Conservation (phyloP, 2,329 filamentous ascomycete genomes). For the Neonectria faginata region DNA sequence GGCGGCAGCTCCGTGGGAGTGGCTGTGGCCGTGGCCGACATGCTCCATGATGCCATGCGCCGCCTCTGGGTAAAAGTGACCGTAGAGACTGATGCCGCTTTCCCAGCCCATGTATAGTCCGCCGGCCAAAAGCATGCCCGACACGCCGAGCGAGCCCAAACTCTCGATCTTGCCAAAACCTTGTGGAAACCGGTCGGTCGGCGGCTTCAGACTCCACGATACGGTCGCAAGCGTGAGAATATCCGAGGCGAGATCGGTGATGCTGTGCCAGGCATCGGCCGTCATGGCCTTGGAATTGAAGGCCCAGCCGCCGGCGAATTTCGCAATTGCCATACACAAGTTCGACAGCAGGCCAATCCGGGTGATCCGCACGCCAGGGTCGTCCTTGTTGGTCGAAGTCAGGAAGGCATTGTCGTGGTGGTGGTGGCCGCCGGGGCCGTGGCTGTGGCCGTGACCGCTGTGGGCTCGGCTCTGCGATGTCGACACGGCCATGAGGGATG, state of each 20-base stretch:
- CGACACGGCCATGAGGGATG: slow-evolving; percentile 47
- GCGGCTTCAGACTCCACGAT: slow-evolving; percentile 89
- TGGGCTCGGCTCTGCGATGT: slow-evolving; percentile 50
- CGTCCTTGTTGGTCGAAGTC: slow-evolving; percentile 85
- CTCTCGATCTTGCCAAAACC: slow-evolving; percentile 99
- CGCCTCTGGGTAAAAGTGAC: slow-evolving; percentile 78
- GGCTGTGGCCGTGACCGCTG: slow-evolving; percentile 42
- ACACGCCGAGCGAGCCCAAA: slow-evolving; percentile 91
- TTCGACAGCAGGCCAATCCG: slow-evolving; percentile 79
- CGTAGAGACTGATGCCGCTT: slow-evolving; percentile 74
- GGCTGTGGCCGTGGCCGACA: slow-evolving; percentile 71
- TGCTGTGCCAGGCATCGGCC: slow-evolving; percentile 94
- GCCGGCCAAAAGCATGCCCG: slow-evolving; percentile 87
- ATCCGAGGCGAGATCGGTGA: slow-evolving; percentile 95
- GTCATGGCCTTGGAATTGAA: slow-evolving; percentile 96
- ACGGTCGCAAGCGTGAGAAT: slow-evolving; percentile 94
- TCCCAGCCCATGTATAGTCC: slow-evolving; percentile 93
- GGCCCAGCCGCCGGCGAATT: slow-evolving; percentile 89
- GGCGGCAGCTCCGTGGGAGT: slow-evolving; percentile 63
- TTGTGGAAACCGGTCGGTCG: slow-evolving; percentile 84
- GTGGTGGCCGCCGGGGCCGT: slow-evolving; percentile 68
- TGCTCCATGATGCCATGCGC: slow-evolving; percentile 73
- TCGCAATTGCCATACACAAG: slow-evolving; percentile 91
- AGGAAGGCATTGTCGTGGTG: slow-evolving; percentile 94
- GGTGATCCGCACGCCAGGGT: slow-evolving; percentile 73